Evolutionary conservation across 306 rosid species (phyloP).

Genomic region (Lithocarpus polystachyus): DNA sequence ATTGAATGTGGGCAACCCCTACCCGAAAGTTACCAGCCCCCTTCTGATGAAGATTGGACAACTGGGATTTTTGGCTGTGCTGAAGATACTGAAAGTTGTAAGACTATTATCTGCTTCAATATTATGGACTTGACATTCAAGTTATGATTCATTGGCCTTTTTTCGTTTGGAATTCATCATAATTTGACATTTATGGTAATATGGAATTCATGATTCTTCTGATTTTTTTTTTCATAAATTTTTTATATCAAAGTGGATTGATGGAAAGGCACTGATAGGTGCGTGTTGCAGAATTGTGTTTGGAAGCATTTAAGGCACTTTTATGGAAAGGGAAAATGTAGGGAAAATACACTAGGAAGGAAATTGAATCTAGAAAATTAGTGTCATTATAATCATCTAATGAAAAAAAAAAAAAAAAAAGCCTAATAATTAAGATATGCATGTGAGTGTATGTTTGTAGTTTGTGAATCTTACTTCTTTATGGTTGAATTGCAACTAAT

Average conservation of each 20-base stretch:
- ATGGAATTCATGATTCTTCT: not conserved
- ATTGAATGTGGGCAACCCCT: conserved; percentile 61
- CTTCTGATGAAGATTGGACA: conserved; percentile 70
- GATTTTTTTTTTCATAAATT: not conserved
- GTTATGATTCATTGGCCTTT: not conserved
- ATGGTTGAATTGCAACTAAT: not conserved
- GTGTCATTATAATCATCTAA: too few relatives aligned
- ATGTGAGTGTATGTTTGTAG: not conserved
- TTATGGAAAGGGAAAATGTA: too few relatives aligned
- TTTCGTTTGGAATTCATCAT: not conserved
- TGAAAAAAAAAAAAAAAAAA: too few relatives aligned
- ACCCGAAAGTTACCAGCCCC: conserved; percentile 72
- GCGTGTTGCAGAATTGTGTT: not conserved
- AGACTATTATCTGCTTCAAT: conserved; percentile 19
- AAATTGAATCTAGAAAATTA: not conserved
- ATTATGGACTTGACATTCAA: not conserved
- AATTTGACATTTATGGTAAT: not conserved
- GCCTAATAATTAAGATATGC: not conserved
- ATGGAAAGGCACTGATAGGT: not conserved
- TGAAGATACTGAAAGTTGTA: conserved; percentile 59
- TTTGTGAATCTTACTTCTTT: not conserved
- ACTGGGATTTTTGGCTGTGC: conserved; percentile 71
- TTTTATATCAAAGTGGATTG: not conserved
- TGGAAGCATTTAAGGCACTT: not conserved
- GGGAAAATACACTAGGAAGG: not conserved